These are phyloP conservation scores for Fusarium avenaceum DNA, from an alignment of 2,329 filamentous ascomycete genomes.

Conservation along the genomic window DNA sequence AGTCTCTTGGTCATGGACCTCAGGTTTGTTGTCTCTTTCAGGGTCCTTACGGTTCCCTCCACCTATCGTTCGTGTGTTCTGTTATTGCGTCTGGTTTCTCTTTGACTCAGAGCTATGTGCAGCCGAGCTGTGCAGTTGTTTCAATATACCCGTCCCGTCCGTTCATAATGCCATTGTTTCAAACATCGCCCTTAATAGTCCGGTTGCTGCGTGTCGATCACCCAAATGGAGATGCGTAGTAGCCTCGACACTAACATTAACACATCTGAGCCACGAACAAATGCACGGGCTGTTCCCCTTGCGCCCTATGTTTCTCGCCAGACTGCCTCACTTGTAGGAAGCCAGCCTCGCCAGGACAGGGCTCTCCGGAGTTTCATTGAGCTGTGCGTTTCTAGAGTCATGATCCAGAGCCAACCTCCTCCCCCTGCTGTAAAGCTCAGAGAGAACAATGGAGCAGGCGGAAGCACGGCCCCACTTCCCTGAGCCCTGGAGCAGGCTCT, in stretches of 20 bases:
- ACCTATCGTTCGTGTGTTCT: conserved; percentile 25
- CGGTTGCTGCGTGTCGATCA: conserved; percentile 27
- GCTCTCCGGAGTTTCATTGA: background rate
- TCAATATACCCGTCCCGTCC: conserved; percentile 15
- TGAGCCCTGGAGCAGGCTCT: conserved; percentile 24
- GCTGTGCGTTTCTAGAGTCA: background rate
- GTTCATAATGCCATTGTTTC: conserved; percentile 23
- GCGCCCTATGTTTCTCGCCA: conserved; percentile 20
- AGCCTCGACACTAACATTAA: conserved; percentile 23
- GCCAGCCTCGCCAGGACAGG: conserved; percentile 19
- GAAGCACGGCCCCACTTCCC: conserved; percentile 24
- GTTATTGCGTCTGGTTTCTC: background rate
- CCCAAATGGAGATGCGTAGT: conserved; percentile 13
- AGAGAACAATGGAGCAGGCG: background rate
- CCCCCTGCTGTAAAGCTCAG: background rate
- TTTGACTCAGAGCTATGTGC: conserved; percentile 11
- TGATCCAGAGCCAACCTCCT: conserved; percentile 7
- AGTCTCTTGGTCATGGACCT: conserved; percentile 4
- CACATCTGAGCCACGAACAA: conserved; percentile 20
- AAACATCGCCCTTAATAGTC: conserved; percentile 8
- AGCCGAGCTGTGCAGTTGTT: conserved; percentile 2
- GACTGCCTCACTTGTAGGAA: conserved; percentile 7
- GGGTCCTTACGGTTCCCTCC: conserved; percentile 29
- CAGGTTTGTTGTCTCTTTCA: conserved; percentile 17
- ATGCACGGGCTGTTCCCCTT: conserved; percentile 26